Evolutionary conservation across 148 eudicot species (phyloP).

Genomic region (Selenicereus undatus): DNA sequence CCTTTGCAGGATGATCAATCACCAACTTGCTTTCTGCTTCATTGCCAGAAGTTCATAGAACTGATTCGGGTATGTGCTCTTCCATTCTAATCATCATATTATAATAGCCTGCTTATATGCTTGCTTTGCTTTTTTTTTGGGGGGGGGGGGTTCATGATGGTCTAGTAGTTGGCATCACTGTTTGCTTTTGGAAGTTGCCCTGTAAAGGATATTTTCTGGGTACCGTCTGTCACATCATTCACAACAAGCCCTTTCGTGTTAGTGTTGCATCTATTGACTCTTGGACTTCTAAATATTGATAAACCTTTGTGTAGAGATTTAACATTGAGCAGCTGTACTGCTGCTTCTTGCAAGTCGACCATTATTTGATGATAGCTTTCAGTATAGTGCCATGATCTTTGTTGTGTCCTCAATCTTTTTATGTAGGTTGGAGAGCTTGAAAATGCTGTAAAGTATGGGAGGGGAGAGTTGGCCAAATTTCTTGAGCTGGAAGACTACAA

Average conservation of each 20-base stretch:
- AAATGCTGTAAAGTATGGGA: conserved; percentile 68
- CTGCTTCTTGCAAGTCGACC: background rate
- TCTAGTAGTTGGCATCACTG: background rate
- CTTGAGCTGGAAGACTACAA: conserved; percentile 36
- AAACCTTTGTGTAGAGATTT: background rate
- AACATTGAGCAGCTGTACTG: too few relatives aligned
- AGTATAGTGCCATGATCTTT: background rate
- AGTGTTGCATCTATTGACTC: background rate
- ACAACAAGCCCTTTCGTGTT: background rate
- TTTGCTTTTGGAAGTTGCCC: background rate
- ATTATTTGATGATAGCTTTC: background rate
- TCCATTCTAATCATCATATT: conserved; percentile 2
- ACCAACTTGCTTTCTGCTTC: conserved; percentile 76
- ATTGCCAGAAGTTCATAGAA: conserved; percentile 89
- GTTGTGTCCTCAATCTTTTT: conserved; percentile 6
- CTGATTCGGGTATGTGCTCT: conserved; percentile 69
- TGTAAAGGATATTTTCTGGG: background rate
- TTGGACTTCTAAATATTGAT: background rate
- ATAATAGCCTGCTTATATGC: background rate
- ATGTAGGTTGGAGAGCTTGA: conserved; percentile 69
- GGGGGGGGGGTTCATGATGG: background rate
- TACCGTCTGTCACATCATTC: too few relatives aligned
- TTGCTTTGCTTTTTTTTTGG: background rate
- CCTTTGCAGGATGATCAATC: conserved; percentile 76
- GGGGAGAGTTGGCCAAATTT: conserved; percentile 54